A percentile compares a stretch with the other conserved stretches of the same genome.
phyloP scores from a whole-genome alignment of 1,284 basidiomycete species.

The Somion occarium region DNA sequence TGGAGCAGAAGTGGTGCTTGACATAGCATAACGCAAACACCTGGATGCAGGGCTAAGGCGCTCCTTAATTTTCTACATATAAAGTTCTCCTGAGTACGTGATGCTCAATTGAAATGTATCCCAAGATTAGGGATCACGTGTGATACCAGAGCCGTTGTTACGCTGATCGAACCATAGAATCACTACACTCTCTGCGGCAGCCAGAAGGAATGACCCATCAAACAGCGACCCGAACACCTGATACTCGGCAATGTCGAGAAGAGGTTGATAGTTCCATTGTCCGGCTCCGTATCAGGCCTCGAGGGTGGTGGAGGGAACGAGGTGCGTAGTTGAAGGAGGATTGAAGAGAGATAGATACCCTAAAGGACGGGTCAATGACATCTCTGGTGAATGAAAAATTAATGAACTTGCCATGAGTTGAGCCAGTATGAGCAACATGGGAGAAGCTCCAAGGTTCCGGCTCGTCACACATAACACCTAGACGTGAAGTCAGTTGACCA shows the following conservation, averaged over 20 bases:
- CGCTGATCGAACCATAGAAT: constrained; percentile 43
- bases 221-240: constrained; percentile 70
- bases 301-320: constrained; percentile 58
- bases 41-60: too few species aligned
- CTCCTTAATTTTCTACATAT: too few species aligned
- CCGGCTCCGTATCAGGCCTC: constrained; percentile 18
- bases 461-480: constrained; percentile 63
- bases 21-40: too few species aligned
- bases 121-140: too few species aligned
- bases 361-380: neutral
- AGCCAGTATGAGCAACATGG: constrained; percentile 68
- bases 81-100: too few species aligned
- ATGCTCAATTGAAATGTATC: too few species aligned
- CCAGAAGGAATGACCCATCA: constrained; percentile 62
- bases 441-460: constrained; percentile 59
- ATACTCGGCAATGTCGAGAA: constrained; percentile 67
- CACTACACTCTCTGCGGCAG: constrained; percentile 41
- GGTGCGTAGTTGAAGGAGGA: constrained; percentile 70
- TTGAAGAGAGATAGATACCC: constrained; percentile 77
- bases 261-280: constrained; percentile 41
- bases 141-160: constrained; percentile 19
- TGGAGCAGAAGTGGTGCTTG: too few species aligned
- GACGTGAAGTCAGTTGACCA: neutral
- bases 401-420: constrained; percentile 64
- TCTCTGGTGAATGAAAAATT: neutral